Base-by-base conservation (phyloP, 768 basidiomycete species). In the Russula griseocarnosa region DNA sequence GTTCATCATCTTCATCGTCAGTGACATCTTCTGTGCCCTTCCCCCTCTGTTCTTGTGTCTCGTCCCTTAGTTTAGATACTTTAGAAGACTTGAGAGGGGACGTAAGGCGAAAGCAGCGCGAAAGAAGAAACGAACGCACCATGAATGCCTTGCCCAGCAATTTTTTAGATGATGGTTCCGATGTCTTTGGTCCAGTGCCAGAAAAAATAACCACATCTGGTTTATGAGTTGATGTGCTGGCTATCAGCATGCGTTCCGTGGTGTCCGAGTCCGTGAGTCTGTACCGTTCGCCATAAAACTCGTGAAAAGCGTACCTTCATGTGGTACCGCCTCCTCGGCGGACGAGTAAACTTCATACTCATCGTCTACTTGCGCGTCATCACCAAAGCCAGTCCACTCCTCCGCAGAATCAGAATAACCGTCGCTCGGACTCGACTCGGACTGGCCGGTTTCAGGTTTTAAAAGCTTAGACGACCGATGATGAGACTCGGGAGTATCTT, bases 71-170 rank as follows among this genome's bases (percentile, higher is more conserved):
- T 69, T 84, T 86, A 22, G 82, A 79, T 26, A 90, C 82, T 75
- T 87, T 92, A 26, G 92, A 90, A 3, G 91, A 94, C 91, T 92
- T 63, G 24, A 42, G 24, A 42, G n/a, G 38, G 6, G 10, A 26
- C 36, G 50, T 53, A 55, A 49, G 54, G 59, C 55, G 53, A 47
- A 57, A 67, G 46, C 24, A 8, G 57, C 44, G 38, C 26, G 28
- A 22, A 20, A 18, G 57, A 53, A 40, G n/a, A 1, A 52, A 53
- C 26, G 47, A 26, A 71, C 77, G 61, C 70, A 90, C 91, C 90
- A 93, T 92, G 71, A 93, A 92, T 0, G 86, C 79, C 70, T 82
- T 90, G 73, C 76, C 81, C 52, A 82, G 79, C 4, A 77, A 74
- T 72, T 78, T 83, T 22, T 71, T 63, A 2, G 71, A 67, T 16